Conservation (phyloP, 257 asterid species). For the Nicotiana obtusifolia region DNA sequence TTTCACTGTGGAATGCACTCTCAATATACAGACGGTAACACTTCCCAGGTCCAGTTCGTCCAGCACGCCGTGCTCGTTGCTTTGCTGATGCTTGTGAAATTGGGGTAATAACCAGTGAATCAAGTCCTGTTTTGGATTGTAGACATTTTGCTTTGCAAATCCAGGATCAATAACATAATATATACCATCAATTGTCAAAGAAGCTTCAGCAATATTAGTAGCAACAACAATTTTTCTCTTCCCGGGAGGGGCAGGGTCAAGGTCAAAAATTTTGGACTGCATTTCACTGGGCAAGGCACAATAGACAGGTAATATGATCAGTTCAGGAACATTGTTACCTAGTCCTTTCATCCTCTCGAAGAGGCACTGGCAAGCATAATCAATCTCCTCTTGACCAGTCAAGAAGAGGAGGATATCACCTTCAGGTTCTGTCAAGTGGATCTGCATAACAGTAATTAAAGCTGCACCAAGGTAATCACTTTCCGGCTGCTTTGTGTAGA, state of each 20-base stretch:
- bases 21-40: conserved; percentile 94
- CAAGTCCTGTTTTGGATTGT: conserved; percentile 91
- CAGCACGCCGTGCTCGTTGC: conserved; percentile 92
- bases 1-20: conserved; percentile 93
- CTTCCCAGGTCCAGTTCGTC: conserved; percentile 94
- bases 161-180: conserved; percentile 92
- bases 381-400: conserved; percentile 98
- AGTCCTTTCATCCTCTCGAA: conserved; percentile 91
- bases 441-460: conserved; percentile 80
- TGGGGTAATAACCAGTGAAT: conserved; percentile 86
- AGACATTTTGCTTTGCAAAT: conserved; percentile 91
- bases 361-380: conserved; percentile 90
- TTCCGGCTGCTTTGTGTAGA: conserved; percentile 94
- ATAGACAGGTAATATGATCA: conserved; percentile 83
- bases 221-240: conserved; percentile 95
- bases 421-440: conserved; percentile 92
- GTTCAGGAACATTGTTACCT: conserved; percentile 78
- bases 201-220: conserved; percentile 92
- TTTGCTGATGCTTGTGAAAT: conserved; percentile 98
- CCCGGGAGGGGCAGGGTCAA: conserved; percentile 97
- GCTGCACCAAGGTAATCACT: conserved; percentile 92
- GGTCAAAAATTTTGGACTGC: conserved; percentile 91
- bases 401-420: conserved; percentile 91
- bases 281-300: conserved; percentile 96
- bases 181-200: conserved; percentile 94